Evolutionary conservation across 164 flowering plant genomes (phyloP), one percentile per base, ranked within the genome.

Genomic region (Tetrastigma voinierianum): DNA sequence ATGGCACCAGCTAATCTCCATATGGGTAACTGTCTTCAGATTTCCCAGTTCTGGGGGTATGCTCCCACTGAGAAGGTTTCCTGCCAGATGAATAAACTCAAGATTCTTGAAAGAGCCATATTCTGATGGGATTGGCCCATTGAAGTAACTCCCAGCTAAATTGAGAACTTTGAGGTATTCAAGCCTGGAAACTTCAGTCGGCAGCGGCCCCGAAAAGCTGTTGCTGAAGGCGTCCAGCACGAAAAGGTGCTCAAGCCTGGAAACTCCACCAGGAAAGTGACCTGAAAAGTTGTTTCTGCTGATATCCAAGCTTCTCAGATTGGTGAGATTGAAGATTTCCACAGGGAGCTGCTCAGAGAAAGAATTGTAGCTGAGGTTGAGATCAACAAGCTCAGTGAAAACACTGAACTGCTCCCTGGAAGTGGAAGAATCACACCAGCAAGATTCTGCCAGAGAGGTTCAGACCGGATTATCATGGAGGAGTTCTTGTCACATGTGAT

Each of bases 71-170:
- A 95, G 87, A 13, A 65, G 72, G 74, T 95, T 95, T 4, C 99
- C 98, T 9, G 97, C 96, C 44, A 92, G 76, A 55, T 95, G 97
- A 67, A 95, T 76, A 64, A 90, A 88, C 66, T 90, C 89, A 1
- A 95, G 83, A 64, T 68, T 77, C 80, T 77, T 83, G 81, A 92
- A 90, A 45, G 74, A 74, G 5, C 97, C 97, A 74, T 82, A 92
- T 16, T 79, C 82, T 16, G 81, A 21, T 46, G 98, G 99, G 48
- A 95, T 90, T 23, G 86, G 77, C 20, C 99, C 96, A 25, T 70
- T 77, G 73, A 92, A 95, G 73, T 95, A 95, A 82, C 99, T 90
- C 57, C 99, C 97, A 45, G 97, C 98, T 46, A 95, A 80, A 69
- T 95, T 95, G 40, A 95, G 78, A 21, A 89, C 82, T 67, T 84